Evolutionary conservation across 2,329 filamentous ascomycete genomes (phyloP), one percentile per base, ranked within the genome.

Genomic region (Onygena corvina): DNA sequence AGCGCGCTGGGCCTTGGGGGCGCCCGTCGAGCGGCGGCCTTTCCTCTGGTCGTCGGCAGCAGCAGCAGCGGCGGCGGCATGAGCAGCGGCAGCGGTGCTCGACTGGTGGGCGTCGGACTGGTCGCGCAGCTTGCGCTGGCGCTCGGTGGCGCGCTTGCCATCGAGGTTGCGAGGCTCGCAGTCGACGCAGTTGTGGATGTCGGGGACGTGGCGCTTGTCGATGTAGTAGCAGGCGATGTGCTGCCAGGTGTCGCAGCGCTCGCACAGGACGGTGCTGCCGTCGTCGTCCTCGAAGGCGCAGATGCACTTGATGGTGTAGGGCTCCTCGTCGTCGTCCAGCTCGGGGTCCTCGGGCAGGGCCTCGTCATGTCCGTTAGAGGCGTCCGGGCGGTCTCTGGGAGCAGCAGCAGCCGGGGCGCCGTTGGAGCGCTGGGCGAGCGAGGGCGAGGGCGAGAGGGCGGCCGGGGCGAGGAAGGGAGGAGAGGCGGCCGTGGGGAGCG

Each of bases 201-300:
- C 83, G 67, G 65, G 89, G 69, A 70, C 84, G 76, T 73, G 85
- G 75, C 65, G 81, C 25, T 46, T 31, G 76, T 63, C 77, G 59
- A 86, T 85, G 65, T 96, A 96, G 70, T 94, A 96, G 70, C 92
- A 98, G 64, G 88, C 83, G 60, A 94, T 94, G 68, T 98, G 92
- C 69, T 98, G 92, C 92, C 92, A 98, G 46, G 88, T 92, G 64
- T 94, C 86, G 74, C 92, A 98, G 52, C 76, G 79, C 65, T 96
- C 92, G 75, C 92, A 98, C 68, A 89, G 87, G 54, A 98, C 93
- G 52, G 92, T 98, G 68, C 86, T 90, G 68, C 92, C 92, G 73
- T 98, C 92, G 74, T 98, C 92, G 72, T 94, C 88, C 65, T 80
- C 73, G 68, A 84, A 95, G 65, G 81, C 81, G 71, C 92, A 98